phyloP scores from a whole-genome alignment of 495 filamentous ascomycete genomes.

The Neurospora sp. region DNA sequence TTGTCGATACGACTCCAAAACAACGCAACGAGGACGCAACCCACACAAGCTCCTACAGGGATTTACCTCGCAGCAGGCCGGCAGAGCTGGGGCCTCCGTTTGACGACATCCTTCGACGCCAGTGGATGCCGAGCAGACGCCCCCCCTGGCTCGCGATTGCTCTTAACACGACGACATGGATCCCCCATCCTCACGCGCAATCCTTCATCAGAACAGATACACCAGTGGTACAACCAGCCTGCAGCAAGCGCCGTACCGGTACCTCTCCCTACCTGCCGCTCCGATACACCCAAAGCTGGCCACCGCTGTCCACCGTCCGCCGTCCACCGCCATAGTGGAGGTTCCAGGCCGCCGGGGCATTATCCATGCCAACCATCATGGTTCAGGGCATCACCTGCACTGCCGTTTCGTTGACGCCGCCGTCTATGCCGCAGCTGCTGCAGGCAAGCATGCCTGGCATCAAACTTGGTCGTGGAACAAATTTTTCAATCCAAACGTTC shows the following conservation, averaged over 20 bases:
- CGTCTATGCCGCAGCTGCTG: neutral
- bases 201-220: conserved; percentile 23
- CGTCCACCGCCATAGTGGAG: conserved; percentile 3
- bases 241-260: conserved; percentile 17
- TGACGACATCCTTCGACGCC: conserved; percentile 21
- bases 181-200: conserved; percentile 15
- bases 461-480: conserved; percentile 7
- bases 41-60: conserved; percentile 22
- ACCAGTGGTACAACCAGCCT: conserved; percentile 5
- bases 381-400: neutral
- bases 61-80: conserved; percentile 19
- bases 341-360: neutral
- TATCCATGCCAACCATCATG: neutral
- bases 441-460: neutral
- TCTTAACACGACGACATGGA: conserved; percentile 26
- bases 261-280: conserved; percentile 6
- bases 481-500: conserved; percentile 13
- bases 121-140: conserved; percentile 4
- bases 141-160: neutral
- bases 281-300: conserved; percentile 13
- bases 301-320: conserved; percentile 16
- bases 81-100: conserved; percentile 10
- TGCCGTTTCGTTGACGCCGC: neutral
- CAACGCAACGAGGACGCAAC: conserved; percentile 10
- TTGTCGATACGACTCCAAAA: conserved; percentile 12